phyloP scores from a whole-genome alignment of 2,329 filamentous ascomycete genomes.

The Talaromyces piceae region DNA sequence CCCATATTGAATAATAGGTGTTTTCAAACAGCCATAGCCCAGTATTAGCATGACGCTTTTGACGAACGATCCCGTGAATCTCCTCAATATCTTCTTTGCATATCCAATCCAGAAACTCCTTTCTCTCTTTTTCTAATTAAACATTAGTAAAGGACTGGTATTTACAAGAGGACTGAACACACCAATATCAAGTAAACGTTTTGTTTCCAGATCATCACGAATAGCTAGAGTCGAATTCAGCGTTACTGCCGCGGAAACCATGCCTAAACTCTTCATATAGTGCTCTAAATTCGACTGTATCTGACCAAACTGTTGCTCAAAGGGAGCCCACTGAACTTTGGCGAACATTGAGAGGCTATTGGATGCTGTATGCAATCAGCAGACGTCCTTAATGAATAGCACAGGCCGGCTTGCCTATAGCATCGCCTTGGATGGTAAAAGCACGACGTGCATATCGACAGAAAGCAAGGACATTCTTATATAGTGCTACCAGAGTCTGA shows the following conservation, averaged over 20 bases:
- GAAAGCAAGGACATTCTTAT: conserved; percentile 4
- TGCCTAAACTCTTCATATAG: conserved; percentile 2
- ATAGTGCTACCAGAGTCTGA: conserved; percentile 7
- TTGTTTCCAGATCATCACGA: background rate
- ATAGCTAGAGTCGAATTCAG: conserved; percentile 6
- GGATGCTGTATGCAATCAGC: background rate
- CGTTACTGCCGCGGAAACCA: conserved; percentile 1
- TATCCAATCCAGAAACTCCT: conserved; percentile 7
- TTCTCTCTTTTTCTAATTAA: conserved; percentile 5
- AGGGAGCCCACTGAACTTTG: conserved; percentile 9
- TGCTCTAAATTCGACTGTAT: conserved; percentile 7
- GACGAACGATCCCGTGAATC: background rate
- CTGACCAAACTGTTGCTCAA: conserved; percentile 11
- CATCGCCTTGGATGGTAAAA: background rate
- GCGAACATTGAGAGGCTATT: conserved; percentile 2
- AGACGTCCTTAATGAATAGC: background rate
- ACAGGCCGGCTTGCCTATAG: background rate
- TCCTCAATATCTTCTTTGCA: conserved; percentile 5
- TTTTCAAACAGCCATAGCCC: conserved; percentile 4
- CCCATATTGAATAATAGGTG: background rate
- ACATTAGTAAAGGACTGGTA: background rate
- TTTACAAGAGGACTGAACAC: background rate
- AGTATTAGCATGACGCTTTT: conserved; percentile 1
- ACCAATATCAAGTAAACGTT: background rate
- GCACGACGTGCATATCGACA: conserved; percentile 5